A percentile compares a stretch with the other conserved stretches of the same genome.
These are phyloP conservation scores for Pseudogymnoascus sp. DNA, from an alignment of 2,329 filamentous ascomycete species.

Conservation along the genomic window DNA sequence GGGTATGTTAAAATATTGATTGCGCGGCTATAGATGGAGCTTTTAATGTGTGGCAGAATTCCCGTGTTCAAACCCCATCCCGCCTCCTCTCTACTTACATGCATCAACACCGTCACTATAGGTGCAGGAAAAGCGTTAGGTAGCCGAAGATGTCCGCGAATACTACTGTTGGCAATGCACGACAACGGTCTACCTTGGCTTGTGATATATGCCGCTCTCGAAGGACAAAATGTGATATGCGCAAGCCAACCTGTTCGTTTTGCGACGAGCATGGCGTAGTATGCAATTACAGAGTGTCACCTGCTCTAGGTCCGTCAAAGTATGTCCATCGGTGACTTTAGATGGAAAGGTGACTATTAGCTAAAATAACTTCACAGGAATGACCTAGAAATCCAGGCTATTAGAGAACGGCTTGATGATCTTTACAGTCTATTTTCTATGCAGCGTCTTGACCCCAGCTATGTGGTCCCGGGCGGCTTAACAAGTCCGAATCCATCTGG, in stretches of 20 bases:
- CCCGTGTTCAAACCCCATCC: not conserved
- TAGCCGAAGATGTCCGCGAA: not conserved
- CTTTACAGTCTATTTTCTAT: slow-evolving; percentile 9
- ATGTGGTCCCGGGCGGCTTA: not conserved
- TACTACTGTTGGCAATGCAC: not conserved
- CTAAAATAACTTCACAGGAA: not conserved
- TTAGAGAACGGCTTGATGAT: slow-evolving; percentile 10
- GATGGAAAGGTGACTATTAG: slow-evolving; percentile 7
- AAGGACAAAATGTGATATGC: slow-evolving; percentile 22
- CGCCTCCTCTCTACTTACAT: not conserved
- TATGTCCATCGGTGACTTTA: not conserved
- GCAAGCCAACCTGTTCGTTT: slow-evolving; percentile 18
- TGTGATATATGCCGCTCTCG: slow-evolving; percentile 21
- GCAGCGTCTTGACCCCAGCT: not conserved
- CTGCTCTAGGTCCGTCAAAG: not conserved
- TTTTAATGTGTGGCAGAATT: too few species aligned
- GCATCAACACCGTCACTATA: not conserved
- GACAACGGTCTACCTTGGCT: slow-evolving; percentile 15
- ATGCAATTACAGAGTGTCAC: slow-evolving; percentile 11
- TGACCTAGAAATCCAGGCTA: slow-evolving; percentile 9
- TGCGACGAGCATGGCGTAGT: slow-evolving; percentile 16
- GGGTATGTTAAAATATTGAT: not conserved
- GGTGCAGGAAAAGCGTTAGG: not conserved
- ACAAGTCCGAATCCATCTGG: not conserved
- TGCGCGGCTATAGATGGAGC: too few species aligned